These are phyloP conservation scores for Scopulariopsis brevicaulis DNA, from an alignment of 2,329 filamentous ascomycete genomes.

Conservation along the genomic window DNA sequence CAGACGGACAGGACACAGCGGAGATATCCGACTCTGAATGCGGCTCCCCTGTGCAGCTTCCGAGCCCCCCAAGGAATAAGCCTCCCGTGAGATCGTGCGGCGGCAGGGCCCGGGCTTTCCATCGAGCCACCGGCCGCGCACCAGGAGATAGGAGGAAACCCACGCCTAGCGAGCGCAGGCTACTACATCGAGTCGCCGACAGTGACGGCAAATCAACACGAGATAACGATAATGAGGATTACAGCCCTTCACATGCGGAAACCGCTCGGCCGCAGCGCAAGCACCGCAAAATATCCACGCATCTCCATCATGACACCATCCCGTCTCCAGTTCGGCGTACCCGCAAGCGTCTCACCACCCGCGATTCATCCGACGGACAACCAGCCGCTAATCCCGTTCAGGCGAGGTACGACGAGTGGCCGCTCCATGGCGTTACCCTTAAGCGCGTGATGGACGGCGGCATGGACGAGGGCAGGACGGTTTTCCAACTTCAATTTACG, in stretches of 20 bases:
- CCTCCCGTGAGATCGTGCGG: background rate
- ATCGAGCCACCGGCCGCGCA: background rate
- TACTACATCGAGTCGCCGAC: background rate
- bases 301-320: too few species aligned
- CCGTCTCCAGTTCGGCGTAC: too few species aligned
- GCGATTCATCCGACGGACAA: too few species aligned
- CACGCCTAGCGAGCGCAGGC: too few species aligned
- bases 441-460: background rate
- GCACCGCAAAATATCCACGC: too few species aligned
- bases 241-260: too few species aligned
- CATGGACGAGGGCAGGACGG: too few species aligned
- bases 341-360: too few species aligned
- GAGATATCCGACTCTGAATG: background rate
- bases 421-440: background rate
- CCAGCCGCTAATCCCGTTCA: too few species aligned
- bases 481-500: background rate
- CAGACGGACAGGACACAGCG: background rate
- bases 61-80: background rate
- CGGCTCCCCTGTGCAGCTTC: background rate
- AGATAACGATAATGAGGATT: background rate
- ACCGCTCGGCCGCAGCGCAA: too few species aligned
- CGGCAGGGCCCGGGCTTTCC: background rate
- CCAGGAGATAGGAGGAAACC: background rate
- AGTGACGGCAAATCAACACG: background rate
- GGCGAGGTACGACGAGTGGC: too few species aligned